Evolutionary conservation across 2,329 filamentous ascomycete genomes (phyloP).

Genomic region (Ceratocystis alfenasii): DNA sequence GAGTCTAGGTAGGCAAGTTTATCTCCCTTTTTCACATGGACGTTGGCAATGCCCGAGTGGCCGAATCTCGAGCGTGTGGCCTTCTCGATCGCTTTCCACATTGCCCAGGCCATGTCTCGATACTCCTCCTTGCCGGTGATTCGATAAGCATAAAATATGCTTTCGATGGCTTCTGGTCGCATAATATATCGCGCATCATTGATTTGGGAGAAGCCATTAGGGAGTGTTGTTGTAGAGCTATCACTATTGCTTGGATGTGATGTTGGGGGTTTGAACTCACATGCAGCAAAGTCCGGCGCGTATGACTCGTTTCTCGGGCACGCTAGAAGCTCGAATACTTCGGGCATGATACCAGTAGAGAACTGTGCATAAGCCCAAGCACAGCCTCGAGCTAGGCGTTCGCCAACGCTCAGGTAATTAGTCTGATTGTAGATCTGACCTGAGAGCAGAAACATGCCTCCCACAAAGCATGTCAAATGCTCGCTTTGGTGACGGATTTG

Average conservation of each 20-base stretch:
- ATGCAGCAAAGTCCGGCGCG: conserved; percentile 24
- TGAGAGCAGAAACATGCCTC: conserved; percentile 54
- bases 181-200: conserved; percentile 50
- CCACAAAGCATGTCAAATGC: conserved; percentile 53
- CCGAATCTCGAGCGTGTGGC: conserved; percentile 38
- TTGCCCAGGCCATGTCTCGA: conserved; percentile 41
- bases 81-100: conserved; percentile 38
- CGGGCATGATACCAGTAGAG: conserved; percentile 49
- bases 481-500: conserved; percentile 25
- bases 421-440: conserved; percentile 41
- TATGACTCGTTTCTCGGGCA: conserved; percentile 32
- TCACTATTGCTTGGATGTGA: conserved; percentile 22
- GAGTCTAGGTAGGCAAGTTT: conserved; percentile 39
- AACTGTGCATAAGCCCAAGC: conserved; percentile 49
- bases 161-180: conserved; percentile 66
- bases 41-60: conserved; percentile 36
- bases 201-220: conserved; percentile 44
- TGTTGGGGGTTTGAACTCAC: conserved; percentile 26
- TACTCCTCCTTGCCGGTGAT: conserved; percentile 38
- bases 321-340: conserved; percentile 38
- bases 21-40: conserved; percentile 29
- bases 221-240: conserved; percentile 27
- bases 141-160: conserved; percentile 43
- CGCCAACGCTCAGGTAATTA: conserved; percentile 46
- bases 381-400: conserved; percentile 50